Evolutionary conservation across 2,329 filamentous ascomycete genomes (phyloP).

Genomic region (Ceratocystis variospora): DNA sequence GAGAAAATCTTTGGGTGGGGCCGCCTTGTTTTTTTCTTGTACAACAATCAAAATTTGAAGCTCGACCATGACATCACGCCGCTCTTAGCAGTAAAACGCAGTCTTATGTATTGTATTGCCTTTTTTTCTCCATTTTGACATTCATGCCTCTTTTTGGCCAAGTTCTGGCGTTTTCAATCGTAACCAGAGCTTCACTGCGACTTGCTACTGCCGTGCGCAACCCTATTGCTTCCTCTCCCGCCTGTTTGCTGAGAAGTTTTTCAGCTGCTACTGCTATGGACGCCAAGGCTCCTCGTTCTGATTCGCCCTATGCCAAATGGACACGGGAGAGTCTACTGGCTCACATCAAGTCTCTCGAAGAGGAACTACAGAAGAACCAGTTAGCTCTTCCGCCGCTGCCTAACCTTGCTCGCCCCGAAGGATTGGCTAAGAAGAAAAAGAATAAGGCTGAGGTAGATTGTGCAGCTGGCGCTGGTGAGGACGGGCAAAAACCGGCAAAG

Average conservation of each 20-base stretch:
- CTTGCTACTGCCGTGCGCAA: not conserved
- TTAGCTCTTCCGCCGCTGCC: constrained; percentile 16
- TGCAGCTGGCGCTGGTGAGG: not conserved
- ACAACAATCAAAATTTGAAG: constrained; percentile 15
- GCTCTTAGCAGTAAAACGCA: not conserved
- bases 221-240: not conserved
- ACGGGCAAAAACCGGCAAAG: constrained; percentile 22
- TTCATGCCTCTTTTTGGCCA: not conserved
- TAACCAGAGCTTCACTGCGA: not conserved
- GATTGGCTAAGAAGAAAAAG: constrained; percentile 11
- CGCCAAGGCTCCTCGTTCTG: not conserved
- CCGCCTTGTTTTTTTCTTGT: not conserved
- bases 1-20: constrained; percentile 8
- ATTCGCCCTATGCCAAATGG: constrained; percentile 48
- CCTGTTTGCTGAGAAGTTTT: constrained; percentile 6
- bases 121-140: not conserved
- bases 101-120: not conserved
- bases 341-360: constrained; percentile 54
- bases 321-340: constrained; percentile 53
- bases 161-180: not conserved
- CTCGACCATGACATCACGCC: not conserved
- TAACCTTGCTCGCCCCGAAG: constrained; percentile 14
- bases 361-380: constrained; percentile 38
- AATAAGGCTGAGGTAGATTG: constrained; percentile 14
- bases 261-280: constrained; percentile 11